phyloP scores from a whole-genome alignment of 2,329 filamentous ascomycete species.

The Monosporascus sp. region DNA sequence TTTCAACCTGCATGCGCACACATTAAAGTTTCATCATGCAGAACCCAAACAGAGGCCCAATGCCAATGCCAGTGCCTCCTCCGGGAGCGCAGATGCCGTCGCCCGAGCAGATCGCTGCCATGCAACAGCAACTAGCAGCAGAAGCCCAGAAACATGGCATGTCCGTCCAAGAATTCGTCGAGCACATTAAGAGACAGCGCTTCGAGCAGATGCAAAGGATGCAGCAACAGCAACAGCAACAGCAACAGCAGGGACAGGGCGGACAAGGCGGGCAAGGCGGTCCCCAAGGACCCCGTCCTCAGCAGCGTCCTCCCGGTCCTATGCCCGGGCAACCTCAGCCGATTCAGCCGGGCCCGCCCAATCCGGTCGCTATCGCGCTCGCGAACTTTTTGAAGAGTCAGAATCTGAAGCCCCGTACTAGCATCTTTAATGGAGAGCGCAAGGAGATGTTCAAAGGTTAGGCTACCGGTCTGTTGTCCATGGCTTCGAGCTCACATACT shows the following conservation, averaged over 20 bases:
- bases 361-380: slow-evolving; percentile 81
- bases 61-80: slow-evolving; percentile 21
- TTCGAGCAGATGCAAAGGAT: slow-evolving; percentile 41
- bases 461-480: not conserved
- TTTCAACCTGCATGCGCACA: too few relatives aligned
- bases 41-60: slow-evolving; percentile 17
- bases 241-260: slow-evolving; percentile 38
- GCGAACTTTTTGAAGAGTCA: slow-evolving; percentile 82
- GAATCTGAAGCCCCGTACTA: slow-evolving; percentile 82
- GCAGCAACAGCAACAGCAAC: slow-evolving; percentile 38
- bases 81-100: slow-evolving; percentile 50
- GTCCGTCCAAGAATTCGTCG: slow-evolving; percentile 78
- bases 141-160: slow-evolving; percentile 84
- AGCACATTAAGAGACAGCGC: slow-evolving; percentile 57
- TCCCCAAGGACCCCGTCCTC: slow-evolving; percentile 15
- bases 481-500: slow-evolving; percentile 8
- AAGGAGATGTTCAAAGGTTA: slow-evolving; percentile 97
- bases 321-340: slow-evolving; percentile 55
- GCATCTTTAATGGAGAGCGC: slow-evolving; percentile 90
- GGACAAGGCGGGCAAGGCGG: slow-evolving; percentile 25
- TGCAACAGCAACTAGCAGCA: slow-evolving; percentile 75
- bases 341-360: slow-evolving; percentile 73
- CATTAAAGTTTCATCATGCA: slow-evolving; percentile 14
- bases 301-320: slow-evolving; percentile 28
- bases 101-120: slow-evolving; percentile 78